These are phyloP conservation scores for Fusarium sp. DNA, from an alignment of 2,329 filamentous ascomycete genomes.

Conservation along the genomic window DNA sequence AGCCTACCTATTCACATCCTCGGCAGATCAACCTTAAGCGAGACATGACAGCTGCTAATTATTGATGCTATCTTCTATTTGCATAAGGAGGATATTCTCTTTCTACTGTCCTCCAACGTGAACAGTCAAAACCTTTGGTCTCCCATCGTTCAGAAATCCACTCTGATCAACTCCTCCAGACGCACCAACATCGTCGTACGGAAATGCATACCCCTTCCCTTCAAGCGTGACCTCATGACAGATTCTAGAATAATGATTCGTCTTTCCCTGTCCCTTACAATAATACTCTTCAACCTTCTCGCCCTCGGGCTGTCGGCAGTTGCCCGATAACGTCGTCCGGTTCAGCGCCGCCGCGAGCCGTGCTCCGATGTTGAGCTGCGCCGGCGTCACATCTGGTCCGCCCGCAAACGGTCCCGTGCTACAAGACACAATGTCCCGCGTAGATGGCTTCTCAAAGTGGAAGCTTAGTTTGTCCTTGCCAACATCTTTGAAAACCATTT, in stretches of 20 bases:
- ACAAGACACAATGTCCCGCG: conserved; percentile 65
- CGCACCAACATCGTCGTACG: conserved; percentile 76
- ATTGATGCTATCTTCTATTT: neutral
- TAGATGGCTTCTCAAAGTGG: conserved; percentile 60
- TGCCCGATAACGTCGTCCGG: conserved; percentile 73
- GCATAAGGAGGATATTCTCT: neutral
- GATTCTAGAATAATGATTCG: conserved; percentile 76
- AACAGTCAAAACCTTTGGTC: conserved; percentile 67
- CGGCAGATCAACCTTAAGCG: neutral
- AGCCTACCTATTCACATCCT: neutral
- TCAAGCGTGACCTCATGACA: conserved; percentile 71
- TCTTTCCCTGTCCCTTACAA: conserved; percentile 55
- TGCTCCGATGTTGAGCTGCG: conserved; percentile 74
- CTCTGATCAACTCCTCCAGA: conserved; percentile 69
- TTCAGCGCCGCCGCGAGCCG: conserved; percentile 83
- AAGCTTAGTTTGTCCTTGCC: conserved; percentile 50
- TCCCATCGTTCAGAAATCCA: conserved; percentile 69
- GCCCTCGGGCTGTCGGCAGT: conserved; percentile 64
- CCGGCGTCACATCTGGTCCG: conserved; percentile 54
- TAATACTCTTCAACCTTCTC: conserved; percentile 67
- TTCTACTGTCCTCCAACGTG: conserved; percentile 60
- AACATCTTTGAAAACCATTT: conserved; percentile 57
- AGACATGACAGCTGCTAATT: neutral
- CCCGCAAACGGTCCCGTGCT: conserved; percentile 66
- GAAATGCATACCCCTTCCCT: conserved; percentile 75